These are phyloP conservation scores for Phialophora verrucosa DNA, from an alignment of 2,329 filamentous ascomycete genomes.

Conservation along the genomic window DNA sequence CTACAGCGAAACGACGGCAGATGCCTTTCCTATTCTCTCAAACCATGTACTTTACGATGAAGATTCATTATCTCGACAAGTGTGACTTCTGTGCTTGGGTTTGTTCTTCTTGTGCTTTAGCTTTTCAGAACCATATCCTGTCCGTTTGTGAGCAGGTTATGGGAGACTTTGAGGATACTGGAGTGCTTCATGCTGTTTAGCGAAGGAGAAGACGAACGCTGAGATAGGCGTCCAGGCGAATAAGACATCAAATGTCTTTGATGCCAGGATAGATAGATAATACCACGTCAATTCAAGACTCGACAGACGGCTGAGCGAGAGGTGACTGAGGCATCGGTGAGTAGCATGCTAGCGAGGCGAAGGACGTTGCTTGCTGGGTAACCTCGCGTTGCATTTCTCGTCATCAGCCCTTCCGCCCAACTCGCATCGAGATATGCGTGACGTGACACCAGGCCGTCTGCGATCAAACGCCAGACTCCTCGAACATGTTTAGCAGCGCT, in stretches of 20 bases:
- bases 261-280: conserved; percentile 26
- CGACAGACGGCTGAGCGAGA: neutral
- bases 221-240: conserved; percentile 15
- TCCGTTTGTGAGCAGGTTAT: neutral
- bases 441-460: neutral
- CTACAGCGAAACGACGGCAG: neutral
- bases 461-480: neutral
- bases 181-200: conserved; percentile 19
- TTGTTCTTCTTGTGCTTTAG: conserved; percentile 10
- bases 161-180: conserved; percentile 11
- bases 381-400: too few species aligned
- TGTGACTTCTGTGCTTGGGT: conserved; percentile 9
- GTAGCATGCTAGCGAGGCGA: neutral
- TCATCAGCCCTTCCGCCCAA: neutral
- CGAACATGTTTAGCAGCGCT: neutral
- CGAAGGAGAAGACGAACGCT: neutral
- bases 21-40: conserved; percentile 5
- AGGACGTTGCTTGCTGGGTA: neutral
- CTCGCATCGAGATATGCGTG: neutral
- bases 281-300: conserved; percentile 10
- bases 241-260: conserved; percentile 14
- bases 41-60: conserved; percentile 16
- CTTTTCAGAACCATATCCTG: conserved; percentile 12
- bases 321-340: neutral
- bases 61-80: conserved; percentile 5